Base-by-base conservation (phyloP, 179 eudicot genomes). In the Amaranthus tricolor region DNA sequence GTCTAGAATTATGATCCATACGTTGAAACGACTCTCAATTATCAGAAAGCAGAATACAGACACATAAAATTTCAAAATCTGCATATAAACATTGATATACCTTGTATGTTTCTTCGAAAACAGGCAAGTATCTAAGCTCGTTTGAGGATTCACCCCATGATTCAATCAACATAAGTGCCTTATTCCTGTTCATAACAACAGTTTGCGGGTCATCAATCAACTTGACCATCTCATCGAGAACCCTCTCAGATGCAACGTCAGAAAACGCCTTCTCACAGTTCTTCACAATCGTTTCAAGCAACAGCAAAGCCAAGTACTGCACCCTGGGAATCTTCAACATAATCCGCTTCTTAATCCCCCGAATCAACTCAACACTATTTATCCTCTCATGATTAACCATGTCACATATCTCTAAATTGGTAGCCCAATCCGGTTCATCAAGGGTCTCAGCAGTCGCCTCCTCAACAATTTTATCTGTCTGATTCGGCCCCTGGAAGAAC, bases 141-240 rank as follows among this genome's bases (percentile, higher is more conserved):
- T 87, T 75, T n/a, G 98, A 84, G 31, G 98, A 93, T 81, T 95
- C 98, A 16, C 99, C 98, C 99, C 99, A 95, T 2, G 99, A 87
- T 85, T 95, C 99, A 76, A 95, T 91, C 76, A 95, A 14, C 71
- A 84, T 82, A 73, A 95, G 84, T 72, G 90, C 90, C 82, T 93
- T 95, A 78, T 91, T 93, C 76, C 99, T 83, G 69, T 89, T 93
- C 78, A 89, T 93, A 66, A 90, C 92, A 80, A 90, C 89, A 62
- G 99, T 95, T 83, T 90, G 97, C 21, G 99, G 97, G 80, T 95
- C 99, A 82, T 95, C 98, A 74, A 95, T 86, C 88, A 95, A 63
- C 91, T 93, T 95, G 77, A 95, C 97, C 97, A 95, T 95, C 88
- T 95, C 99, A 76, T 95, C 99, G 57, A 95, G 90, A 69, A 95